Base-by-base conservation (phyloP, 306 rosid species). In the Gastrolobium bilobum region DNA sequence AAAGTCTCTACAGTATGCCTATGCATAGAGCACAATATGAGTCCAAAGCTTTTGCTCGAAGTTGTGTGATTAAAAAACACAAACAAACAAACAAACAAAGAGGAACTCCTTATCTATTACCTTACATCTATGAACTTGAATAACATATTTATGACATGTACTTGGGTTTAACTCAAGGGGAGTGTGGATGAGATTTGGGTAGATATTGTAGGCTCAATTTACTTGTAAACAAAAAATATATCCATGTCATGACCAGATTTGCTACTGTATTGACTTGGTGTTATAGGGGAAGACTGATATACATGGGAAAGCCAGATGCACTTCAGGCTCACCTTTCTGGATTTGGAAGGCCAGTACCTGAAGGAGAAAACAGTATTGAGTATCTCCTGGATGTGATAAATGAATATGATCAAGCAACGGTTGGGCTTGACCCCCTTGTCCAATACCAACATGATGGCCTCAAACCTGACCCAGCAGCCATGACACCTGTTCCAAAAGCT, bases 301-400 rank as follows among this genome's bases (percentile, higher is more conserved):
- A 94, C 83, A 68, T 86, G 89, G 97, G 98, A 85, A 91, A 79
- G 50, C 94, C 97, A 10, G 69, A 38, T 56, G 89, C 82, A 77
- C 76, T 94, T 9, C 64, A 87, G 20, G 75, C 85, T 37, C 87
- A 92, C 84, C 89, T 94, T 56, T 56, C 82, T 0, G 89, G 93
- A 79, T 92, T 94, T 79, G 97, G 97, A 83, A 92, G 97, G 85
- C 90, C 94, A 6, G 84, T 92, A 3, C 98, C 98, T 4, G 94
- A 92, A 9, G 87, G 90, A 37, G 98, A 94, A 69, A 89, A 92
- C 79, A 76, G 81, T 71, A 71, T 91, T 4, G 97, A 94, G 82
- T 94, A 90, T 83, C 88, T 94, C 44, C 80, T 94, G n/a, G 98
- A 94, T 78, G 93, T 92, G 20, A 90, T 94, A 40, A 88, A 68